Evolutionary conservation across 2,329 filamentous ascomycete genomes (phyloP), one percentile per base, ranked within the genome.

Genomic region (Alternaria brassicicola): DNA sequence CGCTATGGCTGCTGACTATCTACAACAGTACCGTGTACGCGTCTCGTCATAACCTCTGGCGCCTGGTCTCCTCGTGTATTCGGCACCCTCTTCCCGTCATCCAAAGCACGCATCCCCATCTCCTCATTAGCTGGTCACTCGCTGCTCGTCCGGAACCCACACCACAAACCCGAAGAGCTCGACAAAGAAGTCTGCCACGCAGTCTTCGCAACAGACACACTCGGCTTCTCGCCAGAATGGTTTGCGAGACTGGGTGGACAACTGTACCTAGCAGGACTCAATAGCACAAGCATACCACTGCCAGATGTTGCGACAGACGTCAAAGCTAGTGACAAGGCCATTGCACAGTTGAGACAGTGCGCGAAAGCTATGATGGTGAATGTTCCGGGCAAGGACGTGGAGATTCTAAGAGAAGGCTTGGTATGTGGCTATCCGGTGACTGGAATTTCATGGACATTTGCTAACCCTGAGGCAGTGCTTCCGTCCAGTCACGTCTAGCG

Each of bases 231-330:
- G 3, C 89, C 90, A 0, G 91, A 93, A 74, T 80, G 91, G 10
- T 92, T 91, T 74, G 86, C 87, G 1, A 82, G 91, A 10, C 69
- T 84, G 4, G 86, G 86, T 8, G 88, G 86, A 1, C 85, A 91
- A 55, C 85, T 94, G 19, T 94, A 91, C 74, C 78, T 94, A 31
- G 89, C 88, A 0, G 91, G 91, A 0, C 73, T 93, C 35, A 93
- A 94, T 71, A 85, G 83, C 33, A 78, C 83, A 0, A 73, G 70
- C 1, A 82, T 90, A 4, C 82, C 85, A 0, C 78, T 94, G 9
- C 90, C 91, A 0, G 75, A 80, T 0, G 65, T 82, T 3, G 82
- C 87, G 0, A 82, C 81, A 0, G 81, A 85, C 42, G 78, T 81
- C 0, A 76, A 78, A 50, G 78, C 85, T n/a, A 79, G 83, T 12